These are phyloP conservation scores for Scenedesmus sp. DNA, from an alignment of 163 green algal genomes.

Conservation along the genomic window DNA sequence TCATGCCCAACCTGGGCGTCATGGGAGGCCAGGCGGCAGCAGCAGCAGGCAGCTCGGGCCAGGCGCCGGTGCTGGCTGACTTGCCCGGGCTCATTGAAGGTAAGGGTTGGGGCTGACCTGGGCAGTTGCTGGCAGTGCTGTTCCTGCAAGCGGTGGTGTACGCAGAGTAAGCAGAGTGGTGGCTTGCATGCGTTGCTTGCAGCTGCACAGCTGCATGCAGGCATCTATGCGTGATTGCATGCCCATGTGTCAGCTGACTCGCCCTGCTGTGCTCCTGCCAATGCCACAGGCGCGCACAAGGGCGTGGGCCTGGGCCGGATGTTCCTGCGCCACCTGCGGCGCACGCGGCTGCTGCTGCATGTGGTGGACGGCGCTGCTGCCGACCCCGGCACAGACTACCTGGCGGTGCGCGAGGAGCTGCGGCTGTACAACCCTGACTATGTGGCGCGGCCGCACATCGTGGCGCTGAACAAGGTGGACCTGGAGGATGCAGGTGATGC, in stretches of 20 bases:
- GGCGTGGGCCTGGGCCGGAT: conserved; percentile 87
- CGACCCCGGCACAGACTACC: conserved; percentile 80
- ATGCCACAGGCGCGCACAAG: conserved; percentile 68
- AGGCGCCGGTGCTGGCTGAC: conserved; percentile 81
- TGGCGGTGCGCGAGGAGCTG: conserved; percentile 83
- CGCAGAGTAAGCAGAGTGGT: not conserved
- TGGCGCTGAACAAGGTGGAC: conserved; percentile 93
- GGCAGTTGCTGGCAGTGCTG: not conserved
- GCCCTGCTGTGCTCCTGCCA: not conserved
- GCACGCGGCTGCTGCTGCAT: conserved; percentile 84
- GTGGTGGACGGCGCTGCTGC: conserved; percentile 82
- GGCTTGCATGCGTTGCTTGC: not conserved
- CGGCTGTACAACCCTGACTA: conserved; percentile 96
- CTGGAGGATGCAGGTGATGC: conserved; percentile 54
- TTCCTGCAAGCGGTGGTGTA: not conserved
- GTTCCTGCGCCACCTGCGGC: conserved; percentile 90
- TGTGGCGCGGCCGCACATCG: conserved; percentile 79
- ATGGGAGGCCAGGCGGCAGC: conserved; percentile 30
- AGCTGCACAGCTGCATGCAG: not conserved
- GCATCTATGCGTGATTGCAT: not conserved
- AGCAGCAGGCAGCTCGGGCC: conserved; percentile 4
- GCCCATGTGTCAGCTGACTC: not conserved
- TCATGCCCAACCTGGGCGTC: conserved; percentile 96
- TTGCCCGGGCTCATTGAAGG: conserved; percentile 91
- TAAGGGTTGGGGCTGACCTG: conserved; percentile 43